Evolutionary conservation across 1,284 basidiomycete genomes (phyloP).

Genomic region (Heterobasidion annosum): DNA sequence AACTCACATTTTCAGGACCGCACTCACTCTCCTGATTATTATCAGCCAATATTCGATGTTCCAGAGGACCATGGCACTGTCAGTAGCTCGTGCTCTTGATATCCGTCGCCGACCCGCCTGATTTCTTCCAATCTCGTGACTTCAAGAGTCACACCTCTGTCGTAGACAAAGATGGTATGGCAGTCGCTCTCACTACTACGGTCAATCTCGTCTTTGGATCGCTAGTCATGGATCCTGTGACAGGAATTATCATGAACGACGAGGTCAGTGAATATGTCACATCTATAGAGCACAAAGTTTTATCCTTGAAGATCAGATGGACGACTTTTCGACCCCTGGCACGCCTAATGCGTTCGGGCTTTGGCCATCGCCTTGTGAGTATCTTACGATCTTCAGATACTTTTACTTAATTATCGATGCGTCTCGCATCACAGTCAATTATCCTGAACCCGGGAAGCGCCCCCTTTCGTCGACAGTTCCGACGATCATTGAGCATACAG

Average conservation of each 20-base stretch:
- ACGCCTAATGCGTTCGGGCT: conserved; percentile 78
- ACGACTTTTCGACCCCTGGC: conserved; percentile 84
- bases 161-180: conserved; percentile 79
- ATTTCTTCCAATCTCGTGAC: too few species aligned
- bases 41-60: conserved; percentile 76
- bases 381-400: neutral
- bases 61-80: conserved; percentile 83
- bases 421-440: conserved; percentile 54
- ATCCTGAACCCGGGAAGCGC: conserved; percentile 79
- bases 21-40: conserved; percentile 78
- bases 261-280: conserved; percentile 35
- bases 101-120: too few species aligned
- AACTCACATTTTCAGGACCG: conserved; percentile 39
- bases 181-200: conserved; percentile 78
- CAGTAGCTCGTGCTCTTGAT: conserved; percentile 15
- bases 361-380: conserved; percentile 73
- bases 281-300: neutral
- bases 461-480: conserved; percentile 82
- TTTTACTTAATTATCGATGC: neutral
- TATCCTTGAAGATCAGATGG: conserved; percentile 39
- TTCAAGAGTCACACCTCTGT: conserved; percentile 72
- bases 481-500: conserved; percentile 66
- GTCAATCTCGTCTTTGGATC: conserved; percentile 89
- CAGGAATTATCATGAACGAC: conserved; percentile 86
- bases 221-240: conserved; percentile 72